Base-by-base conservation (phyloP, 345 rosid genomes). In the Eucalyptus camaldulensis region DNA sequence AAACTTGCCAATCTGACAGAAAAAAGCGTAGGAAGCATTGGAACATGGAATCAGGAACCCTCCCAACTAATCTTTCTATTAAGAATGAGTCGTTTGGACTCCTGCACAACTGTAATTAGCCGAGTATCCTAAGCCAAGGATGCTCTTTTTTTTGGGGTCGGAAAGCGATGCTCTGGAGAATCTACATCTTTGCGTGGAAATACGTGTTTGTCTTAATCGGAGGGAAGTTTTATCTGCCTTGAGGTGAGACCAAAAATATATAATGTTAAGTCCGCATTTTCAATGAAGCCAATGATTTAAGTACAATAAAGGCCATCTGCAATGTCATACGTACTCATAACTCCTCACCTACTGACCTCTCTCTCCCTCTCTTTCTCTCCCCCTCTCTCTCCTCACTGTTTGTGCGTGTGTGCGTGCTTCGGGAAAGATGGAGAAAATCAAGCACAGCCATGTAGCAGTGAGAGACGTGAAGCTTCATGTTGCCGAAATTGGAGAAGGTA, bases 401-500 rank as follows among this genome's bases (percentile, higher is more conserved):
- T 49, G 22, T 8, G 49, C 2, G 11, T 12, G 51, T 27, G 67
- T 7, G 58, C 9, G 24, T 49, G 50, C 12, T 72, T 4, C 25
- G 15, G 8, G 27, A 67, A 81, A 80, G 72, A 94, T 93, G 95
- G 94, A 94, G 15, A 86, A 88, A 88, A 92, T 95, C 87, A 90
- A 91, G 91, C 95, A 94, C 91, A 85, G 45, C 87, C 91, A 91
- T 88, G 88, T 94, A 4, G 89, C 89, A 86, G 92, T 92, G 13
- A 89, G 93, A 89, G 96, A 94, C 44, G 50, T 92, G 51, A 91
- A 92, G 37, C 92, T 95, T 49, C 95, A 94, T 81, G 93, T 94
- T 7, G 95, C 95, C 14, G 95, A 94, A 87, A 88, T 89, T 62
- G 95, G 95, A 87, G 91, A 90, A 33, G 95, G 95, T 93, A 92